Percentiles rank a stretch among this genome's conserved stretches.
Conservation (phyloP, 257 asterid genomes). For the Gardenia jasminoides region DNA sequence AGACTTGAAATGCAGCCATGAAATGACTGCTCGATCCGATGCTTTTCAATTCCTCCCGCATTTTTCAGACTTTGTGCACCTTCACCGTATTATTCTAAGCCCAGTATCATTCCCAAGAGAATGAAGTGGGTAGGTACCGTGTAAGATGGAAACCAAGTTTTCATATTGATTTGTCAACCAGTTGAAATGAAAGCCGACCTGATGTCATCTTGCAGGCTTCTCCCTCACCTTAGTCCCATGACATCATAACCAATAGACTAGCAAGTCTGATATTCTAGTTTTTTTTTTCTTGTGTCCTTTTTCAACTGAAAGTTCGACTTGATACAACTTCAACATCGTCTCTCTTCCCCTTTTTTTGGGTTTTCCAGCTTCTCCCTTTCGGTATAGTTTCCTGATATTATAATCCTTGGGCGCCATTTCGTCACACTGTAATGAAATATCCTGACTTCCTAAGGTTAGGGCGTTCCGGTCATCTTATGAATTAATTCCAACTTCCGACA, state of each 20-base stretch:
- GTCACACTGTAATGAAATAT: background rate
- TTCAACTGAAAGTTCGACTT: background rate
- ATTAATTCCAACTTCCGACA: background rate
- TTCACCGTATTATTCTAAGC: no score
- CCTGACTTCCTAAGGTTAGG: background rate
- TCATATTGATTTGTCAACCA: background rate
- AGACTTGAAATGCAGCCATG: background rate
- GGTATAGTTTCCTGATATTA: background rate
- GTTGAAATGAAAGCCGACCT: background rate
- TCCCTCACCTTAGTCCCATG: background rate
- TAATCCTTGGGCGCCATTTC: background rate
- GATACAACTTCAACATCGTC: background rate
- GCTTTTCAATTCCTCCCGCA: background rate
- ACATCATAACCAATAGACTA: background rate
- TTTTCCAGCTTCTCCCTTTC: no score
- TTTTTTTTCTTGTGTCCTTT: background rate
- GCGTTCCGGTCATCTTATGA: background rate
- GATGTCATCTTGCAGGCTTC: conserved; percentile 9
- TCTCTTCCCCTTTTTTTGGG: background rate
- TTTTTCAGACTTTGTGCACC: background rate
- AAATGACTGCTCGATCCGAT: background rate
- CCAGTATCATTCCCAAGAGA: background rate
- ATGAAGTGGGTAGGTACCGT: background rate
- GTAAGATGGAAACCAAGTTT: background rate
- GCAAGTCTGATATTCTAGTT: background rate